Conservation (phyloP, 768 basidiomycete genomes). For the Pleurotus eryngii region DNA sequence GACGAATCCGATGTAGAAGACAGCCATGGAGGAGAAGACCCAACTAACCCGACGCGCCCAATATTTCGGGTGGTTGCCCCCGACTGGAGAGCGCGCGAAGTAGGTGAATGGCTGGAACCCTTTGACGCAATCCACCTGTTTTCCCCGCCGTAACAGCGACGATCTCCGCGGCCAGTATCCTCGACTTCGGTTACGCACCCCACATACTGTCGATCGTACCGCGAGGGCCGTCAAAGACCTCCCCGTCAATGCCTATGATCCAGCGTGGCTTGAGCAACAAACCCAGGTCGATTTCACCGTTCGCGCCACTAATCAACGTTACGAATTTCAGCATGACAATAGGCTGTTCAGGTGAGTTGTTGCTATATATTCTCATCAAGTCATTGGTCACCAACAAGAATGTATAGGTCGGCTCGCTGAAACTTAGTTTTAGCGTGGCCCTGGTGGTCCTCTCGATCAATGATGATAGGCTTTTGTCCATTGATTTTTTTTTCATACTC, state of each 20-base stretch:
- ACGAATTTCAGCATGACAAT: neutral
- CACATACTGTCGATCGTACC: no score
- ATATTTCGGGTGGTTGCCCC: slow-evolving; percentile 11
- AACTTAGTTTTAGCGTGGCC: no score
- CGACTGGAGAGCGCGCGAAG: slow-evolving; percentile 12
- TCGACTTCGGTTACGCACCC: slow-evolving; percentile 3
- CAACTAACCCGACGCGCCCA: neutral
- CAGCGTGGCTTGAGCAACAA: slow-evolving; percentile 9
- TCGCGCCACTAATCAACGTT: neutral
- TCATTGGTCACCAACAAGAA: no score
- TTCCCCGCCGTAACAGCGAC: slow-evolving; percentile 4
- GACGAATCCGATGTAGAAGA: neutral
- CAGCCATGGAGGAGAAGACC: neutral
- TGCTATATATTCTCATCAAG: no score
- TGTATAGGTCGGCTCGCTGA: no score
- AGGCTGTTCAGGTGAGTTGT: no score
- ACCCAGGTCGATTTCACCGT: neutral
- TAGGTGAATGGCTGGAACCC: slow-evolving; percentile 15
- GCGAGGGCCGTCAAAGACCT: slow-evolving; percentile 11
- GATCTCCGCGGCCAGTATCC: slow-evolving; percentile 6
- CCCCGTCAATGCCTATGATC: slow-evolving; percentile 16
- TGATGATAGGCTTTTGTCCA: no score
- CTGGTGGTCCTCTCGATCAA: no score
- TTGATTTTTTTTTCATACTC: no score
- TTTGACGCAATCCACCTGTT: slow-evolving; percentile 16